Evolutionary conservation across 306 rosid species (phyloP).

Genomic region (Trifolium dubium): DNA sequence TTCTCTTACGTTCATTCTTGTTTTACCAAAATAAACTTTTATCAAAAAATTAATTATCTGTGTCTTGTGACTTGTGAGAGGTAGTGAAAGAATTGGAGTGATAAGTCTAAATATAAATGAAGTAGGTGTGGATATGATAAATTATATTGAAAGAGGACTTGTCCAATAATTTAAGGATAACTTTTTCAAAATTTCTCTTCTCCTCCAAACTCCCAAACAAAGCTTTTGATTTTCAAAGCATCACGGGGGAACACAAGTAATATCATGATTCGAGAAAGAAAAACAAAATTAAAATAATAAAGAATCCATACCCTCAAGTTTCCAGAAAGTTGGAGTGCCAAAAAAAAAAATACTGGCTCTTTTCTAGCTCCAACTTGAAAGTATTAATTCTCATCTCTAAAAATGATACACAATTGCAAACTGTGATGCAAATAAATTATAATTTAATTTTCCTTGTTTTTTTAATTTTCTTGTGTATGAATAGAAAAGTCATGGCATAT

Average conservation of each 20-base stretch:
- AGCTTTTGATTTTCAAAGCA: conserved; percentile 7
- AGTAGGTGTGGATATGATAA: not conserved
- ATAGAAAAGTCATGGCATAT: conserved; percentile 48
- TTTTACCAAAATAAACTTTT: too few species aligned
- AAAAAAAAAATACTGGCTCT: conserved; percentile 65
- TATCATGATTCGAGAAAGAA: not conserved
- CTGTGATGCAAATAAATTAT: conserved; percentile 31
- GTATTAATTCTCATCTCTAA: conserved; percentile 36
- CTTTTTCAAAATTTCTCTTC: not conserved
- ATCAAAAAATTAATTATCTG: too few species aligned
- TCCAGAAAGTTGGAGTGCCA: conserved; percentile 65
- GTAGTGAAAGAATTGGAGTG: not conserved
- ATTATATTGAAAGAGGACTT: not conserved
- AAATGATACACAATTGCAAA: conserved; percentile 45
- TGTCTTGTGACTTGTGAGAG: too few species aligned
- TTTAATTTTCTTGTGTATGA: conserved; percentile 37
- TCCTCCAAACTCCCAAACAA: not conserved
- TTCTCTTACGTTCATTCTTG: too few species aligned
- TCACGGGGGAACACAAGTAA: conserved; percentile 20
- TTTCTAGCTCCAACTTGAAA: conserved; percentile 58
- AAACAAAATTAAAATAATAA: conserved; percentile 27
- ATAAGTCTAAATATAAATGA: not conserved
- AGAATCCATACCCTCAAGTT: conserved; percentile 45
- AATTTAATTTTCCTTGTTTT: conserved; percentile 7
- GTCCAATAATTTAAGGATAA: not conserved